phyloP scores from a whole-genome alignment of 1,284 basidiomycete genomes.

The Entoloma clypeatum region DNA sequence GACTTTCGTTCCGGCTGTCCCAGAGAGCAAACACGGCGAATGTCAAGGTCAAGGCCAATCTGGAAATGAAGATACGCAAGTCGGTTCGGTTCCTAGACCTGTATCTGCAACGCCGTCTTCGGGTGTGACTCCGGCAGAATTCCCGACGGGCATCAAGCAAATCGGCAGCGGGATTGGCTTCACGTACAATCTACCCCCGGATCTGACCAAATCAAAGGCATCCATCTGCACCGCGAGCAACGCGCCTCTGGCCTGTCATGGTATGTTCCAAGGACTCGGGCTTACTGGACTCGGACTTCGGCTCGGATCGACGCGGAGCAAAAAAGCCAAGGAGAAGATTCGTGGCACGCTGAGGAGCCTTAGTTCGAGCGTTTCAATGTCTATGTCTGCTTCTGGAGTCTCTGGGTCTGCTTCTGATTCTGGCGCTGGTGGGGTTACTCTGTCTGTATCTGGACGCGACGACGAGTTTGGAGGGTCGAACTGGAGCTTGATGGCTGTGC shows the following conservation, averaged over 20 bases:
- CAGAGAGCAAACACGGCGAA: not conserved
- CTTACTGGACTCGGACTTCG: constrained; percentile 24
- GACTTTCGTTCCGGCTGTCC: constrained; percentile 2
- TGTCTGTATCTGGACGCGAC: no score
- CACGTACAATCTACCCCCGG: constrained; percentile 36
- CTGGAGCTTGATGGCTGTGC: constrained; percentile 16
- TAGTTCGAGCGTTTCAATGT: no score
- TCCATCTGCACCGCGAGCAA: constrained; percentile 33
- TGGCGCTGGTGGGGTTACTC: no score
- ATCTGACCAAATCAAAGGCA: constrained; percentile 30
- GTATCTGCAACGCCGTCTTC: constrained; percentile 14
- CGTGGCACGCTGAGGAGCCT: not conserved
- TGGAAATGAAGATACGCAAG: no score
- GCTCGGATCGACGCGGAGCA: constrained; percentile 7
- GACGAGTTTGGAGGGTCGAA: constrained; percentile 16
- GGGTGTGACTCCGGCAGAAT: constrained; percentile 26
- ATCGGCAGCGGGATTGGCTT: constrained; percentile 56
- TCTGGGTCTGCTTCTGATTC: no score
- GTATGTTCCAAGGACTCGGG: constrained; percentile 24
- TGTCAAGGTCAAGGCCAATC: no score
- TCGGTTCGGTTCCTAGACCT: no score
- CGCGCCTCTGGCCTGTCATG: constrained; percentile 28
- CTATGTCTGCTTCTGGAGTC: no score
- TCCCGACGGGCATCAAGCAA: constrained; percentile 47
- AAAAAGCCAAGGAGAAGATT: constrained; percentile 2